Percentiles rank a stretch among this genome's conserved stretches.
Conservation (phyloP, 805 yeast species). For the Kregervanrija pseudodelftensis region DNA sequence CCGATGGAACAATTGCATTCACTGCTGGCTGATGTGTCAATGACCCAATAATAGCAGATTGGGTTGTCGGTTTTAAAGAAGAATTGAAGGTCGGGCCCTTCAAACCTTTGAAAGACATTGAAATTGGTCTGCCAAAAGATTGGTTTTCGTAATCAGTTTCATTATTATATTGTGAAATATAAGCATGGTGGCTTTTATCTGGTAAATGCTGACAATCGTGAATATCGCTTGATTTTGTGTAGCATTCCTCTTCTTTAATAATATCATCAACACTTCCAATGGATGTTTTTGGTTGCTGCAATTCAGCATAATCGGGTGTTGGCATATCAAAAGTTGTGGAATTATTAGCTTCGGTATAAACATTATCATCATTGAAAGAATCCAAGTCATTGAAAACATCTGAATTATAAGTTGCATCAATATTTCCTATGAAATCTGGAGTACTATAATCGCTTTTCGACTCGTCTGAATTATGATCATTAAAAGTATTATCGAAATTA, state of each 20-base stretch:
- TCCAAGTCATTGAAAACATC: constrained; percentile 1
- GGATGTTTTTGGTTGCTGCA: not conserved
- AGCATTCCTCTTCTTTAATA: constrained; percentile 8
- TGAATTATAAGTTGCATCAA: constrained; percentile 5
- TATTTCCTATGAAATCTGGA: constrained; percentile 9
- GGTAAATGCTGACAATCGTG: not conserved
- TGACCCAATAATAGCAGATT: constrained; percentile 24
- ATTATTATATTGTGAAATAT: not conserved
- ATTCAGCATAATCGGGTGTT: not conserved
- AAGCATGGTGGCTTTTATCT: too few species aligned
- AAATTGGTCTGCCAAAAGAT: constrained; percentile 17
- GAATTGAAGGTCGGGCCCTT: constrained; percentile 49
- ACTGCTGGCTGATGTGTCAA: constrained; percentile 10
- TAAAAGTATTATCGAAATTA: constrained; percentile 12
- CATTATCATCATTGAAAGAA: constrained; percentile 1
- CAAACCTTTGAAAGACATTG: constrained; percentile 55
- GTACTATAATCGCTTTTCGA: constrained; percentile 5
- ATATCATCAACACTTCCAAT: constrained; percentile 9
- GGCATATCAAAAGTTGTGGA: constrained; percentile 2
- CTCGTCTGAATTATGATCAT: constrained; percentile 7
- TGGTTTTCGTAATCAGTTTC: constrained; percentile 10
- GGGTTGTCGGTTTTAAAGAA: constrained; percentile 20
- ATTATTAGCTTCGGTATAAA: constrained; percentile 1
- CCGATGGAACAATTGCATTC: constrained; percentile 10
- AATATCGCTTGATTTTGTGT: constrained; percentile 1